Percentiles rank a stretch among this genome's conserved stretches.
Conservation (phyloP, 78 protist species). For the Isochrysis galbana region DNA sequence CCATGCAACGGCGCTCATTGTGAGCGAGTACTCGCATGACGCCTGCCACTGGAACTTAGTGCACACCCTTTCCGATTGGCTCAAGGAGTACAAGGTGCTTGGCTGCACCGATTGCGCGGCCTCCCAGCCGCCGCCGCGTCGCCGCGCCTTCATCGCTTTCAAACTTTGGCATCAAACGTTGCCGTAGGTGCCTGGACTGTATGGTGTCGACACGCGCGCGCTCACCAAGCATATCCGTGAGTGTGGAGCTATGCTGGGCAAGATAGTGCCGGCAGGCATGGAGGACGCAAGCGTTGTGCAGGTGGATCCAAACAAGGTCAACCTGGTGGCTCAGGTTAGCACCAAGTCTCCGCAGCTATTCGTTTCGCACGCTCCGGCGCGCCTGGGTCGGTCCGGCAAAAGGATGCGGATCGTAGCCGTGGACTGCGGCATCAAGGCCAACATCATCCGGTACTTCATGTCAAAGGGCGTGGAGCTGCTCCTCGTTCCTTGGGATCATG, state of each 20-base stretch:
- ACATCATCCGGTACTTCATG: slow-evolving; percentile 83
- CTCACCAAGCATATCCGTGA: slow-evolving; percentile 87
- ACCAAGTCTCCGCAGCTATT: neutral
- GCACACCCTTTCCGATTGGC: slow-evolving; percentile 84
- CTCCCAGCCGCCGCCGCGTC: slow-evolving; percentile 80
- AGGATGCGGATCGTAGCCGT: slow-evolving; percentile 72
- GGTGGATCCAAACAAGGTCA: slow-evolving; percentile 64
- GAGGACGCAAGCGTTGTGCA: neutral
- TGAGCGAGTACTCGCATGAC: slow-evolving; percentile 80
- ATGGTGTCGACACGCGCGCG: slow-evolving; percentile 91
- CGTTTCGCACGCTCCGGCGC: neutral
- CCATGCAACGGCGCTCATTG: slow-evolving; percentile 65
- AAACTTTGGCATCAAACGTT: slow-evolving; percentile 87
- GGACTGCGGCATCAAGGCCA: slow-evolving; percentile 92
- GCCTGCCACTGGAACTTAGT: slow-evolving; percentile 91
- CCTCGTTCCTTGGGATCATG: slow-evolving; percentile 94
- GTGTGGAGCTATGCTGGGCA: slow-evolving; percentile 86
- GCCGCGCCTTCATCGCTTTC: slow-evolving; percentile 81
- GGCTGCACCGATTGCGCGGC: slow-evolving; percentile 91
- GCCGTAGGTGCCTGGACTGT: slow-evolving; percentile 87
- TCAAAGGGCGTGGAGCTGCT: slow-evolving; percentile 76
- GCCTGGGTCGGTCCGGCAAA: neutral
- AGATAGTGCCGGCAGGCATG: slow-evolving; percentile 59
- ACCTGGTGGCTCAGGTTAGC: slow-evolving; percentile 74
- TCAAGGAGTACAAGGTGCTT: slow-evolving; percentile 69